Percentiles rank a stretch among this genome's conserved stretches.
Evolutionary conservation across 169 alveolate genomes (phyloP).

Genomic region (Eimeria mitis): DNA sequence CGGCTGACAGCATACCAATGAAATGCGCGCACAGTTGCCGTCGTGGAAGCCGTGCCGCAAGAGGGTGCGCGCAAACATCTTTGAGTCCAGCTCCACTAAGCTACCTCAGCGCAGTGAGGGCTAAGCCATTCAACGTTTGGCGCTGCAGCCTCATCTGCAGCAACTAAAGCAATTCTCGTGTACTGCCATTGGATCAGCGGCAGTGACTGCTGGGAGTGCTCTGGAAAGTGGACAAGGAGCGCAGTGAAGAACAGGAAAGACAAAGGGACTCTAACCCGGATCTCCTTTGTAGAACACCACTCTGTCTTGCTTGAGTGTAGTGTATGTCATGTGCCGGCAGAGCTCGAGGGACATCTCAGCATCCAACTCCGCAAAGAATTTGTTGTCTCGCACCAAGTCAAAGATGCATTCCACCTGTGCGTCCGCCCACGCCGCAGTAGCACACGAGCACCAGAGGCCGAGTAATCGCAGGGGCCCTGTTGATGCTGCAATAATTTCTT

Average conservation of each 20-base stretch:
- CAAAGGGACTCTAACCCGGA: not conserved
- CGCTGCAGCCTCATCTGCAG: not conserved
- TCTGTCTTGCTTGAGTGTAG: constrained; percentile 38
- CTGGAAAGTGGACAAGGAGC: not conserved
- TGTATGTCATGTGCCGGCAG: constrained; percentile 78
- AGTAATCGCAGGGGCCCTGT: not conserved
- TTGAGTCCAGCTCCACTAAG: not conserved
- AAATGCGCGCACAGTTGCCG: not conserved
- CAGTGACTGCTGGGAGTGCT: not conserved
- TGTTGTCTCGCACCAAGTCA: constrained; percentile 55
- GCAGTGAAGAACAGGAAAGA: not conserved
- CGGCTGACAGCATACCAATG: constrained; percentile 28
- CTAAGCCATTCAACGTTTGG: not conserved
- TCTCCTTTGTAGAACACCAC: constrained; percentile 76
- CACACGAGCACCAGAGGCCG: not conserved
- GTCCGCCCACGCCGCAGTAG: not conserved
- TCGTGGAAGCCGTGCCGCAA: not conserved
- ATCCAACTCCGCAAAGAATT: constrained; percentile 63
- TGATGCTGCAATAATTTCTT: not conserved
- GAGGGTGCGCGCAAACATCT: not conserved
- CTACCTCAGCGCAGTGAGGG: not conserved
- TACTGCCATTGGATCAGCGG: not conserved
- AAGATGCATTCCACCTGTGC: constrained; percentile 65
- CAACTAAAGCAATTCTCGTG: not conserved
- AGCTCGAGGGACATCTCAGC: constrained; percentile 70